Evolutionary conservation across 2,329 filamentous ascomycete genomes (phyloP).

Genomic region (Sclerotinia sclerotiorum): DNA sequence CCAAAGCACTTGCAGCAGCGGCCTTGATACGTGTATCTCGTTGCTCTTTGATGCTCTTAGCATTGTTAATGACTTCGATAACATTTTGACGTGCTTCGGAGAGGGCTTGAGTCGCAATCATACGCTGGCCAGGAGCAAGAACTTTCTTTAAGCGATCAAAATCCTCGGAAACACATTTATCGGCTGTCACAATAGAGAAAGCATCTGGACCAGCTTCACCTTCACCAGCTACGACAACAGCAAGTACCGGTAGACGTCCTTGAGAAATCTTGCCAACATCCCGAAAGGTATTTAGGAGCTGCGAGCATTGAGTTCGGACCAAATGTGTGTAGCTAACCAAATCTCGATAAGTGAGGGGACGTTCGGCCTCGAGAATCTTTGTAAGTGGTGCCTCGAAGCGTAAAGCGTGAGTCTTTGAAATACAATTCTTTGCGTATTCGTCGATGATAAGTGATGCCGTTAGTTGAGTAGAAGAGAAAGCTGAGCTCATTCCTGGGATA

Average conservation of each 20-base stretch:
- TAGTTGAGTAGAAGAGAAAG: constrained; percentile 83
- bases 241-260: constrained; percentile 73
- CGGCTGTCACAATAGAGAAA: constrained; percentile 83
- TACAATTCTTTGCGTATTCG: constrained; percentile 72
- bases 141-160: constrained; percentile 85
- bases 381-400: constrained; percentile 67
- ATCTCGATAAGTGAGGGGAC: constrained; percentile 82
- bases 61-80: constrained; percentile 72
- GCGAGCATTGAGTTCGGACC: constrained; percentile 86
- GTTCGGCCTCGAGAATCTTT: constrained; percentile 75
- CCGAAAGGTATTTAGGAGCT: constrained; percentile 85
- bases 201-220: constrained; percentile 87
- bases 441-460: constrained; percentile 81
- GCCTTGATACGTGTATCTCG: constrained; percentile 85
- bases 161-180: constrained; percentile 81
- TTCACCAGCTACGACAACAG: constrained; percentile 92
- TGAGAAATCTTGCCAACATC: constrained; percentile 82
- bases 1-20: constrained; percentile 80
- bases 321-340: constrained; percentile 87
- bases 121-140: constrained; percentile 83
- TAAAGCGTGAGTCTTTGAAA: constrained; percentile 51
- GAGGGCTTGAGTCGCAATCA: constrained; percentile 78
- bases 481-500: constrained; percentile 65
- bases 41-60: constrained; percentile 72
- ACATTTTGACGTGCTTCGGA: constrained; percentile 74